Conservation (phyloP, 1,139 yeast species). For the Debaryomyces coudertii region DNA sequence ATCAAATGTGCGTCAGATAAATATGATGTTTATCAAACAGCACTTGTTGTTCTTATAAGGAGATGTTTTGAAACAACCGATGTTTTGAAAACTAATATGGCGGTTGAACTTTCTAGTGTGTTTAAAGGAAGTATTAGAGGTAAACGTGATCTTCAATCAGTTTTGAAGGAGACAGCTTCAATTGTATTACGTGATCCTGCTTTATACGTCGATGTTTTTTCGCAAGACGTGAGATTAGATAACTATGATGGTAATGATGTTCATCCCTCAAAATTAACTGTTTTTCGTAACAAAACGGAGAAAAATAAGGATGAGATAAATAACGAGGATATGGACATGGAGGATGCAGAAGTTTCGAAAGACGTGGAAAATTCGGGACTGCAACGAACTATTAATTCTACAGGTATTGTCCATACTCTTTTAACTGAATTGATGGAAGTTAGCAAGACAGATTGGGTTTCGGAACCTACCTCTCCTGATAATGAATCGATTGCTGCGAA, state of each 20-base stretch:
- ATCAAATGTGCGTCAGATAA: conserved; percentile 13
- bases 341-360: conserved; percentile 27
- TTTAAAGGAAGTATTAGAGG: conserved; percentile 30
- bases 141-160: conserved; percentile 50
- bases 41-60: conserved; percentile 53
- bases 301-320: conserved; percentile 7
- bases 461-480: conserved; percentile 30
- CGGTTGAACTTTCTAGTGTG: conserved; percentile 46
- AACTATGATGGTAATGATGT: conserved; percentile 43
- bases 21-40: conserved; percentile 19
- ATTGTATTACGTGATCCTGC: conserved; percentile 63
- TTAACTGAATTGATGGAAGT: conserved; percentile 66
- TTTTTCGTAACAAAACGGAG: conserved; percentile 19
- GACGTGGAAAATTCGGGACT: conserved; percentile 13
- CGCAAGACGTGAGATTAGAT: conserved; percentile 51
- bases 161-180: conserved; percentile 59
- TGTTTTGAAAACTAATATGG: conserved; percentile 52
- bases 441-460: conserved; percentile 53
- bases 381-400: conserved; percentile 30
- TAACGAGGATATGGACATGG: conserved; percentile 39
- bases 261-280: conserved; percentile 21
- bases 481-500: conserved; percentile 18
- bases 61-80: conserved; percentile 68
- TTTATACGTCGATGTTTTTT: conserved; percentile 55
- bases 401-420: conserved; percentile 66